phyloP scores from a whole-genome alignment of 495 filamentous ascomycete species.

The Lindgomyces ingoldianus region DNA sequence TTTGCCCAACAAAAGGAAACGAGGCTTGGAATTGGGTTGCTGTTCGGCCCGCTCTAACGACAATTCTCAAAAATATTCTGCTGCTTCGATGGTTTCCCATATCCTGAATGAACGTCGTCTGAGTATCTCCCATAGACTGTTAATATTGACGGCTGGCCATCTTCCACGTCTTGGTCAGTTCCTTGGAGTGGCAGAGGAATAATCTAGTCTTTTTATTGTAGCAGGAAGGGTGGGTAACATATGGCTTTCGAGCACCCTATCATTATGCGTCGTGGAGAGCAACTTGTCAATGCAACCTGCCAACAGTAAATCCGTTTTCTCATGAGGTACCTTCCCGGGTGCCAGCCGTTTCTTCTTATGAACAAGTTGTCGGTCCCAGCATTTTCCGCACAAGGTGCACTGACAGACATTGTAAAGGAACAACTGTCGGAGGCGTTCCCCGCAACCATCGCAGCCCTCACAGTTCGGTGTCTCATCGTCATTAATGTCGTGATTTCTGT shows the following conservation, averaged over 20 bases:
- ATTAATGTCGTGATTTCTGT: too few relatives aligned
- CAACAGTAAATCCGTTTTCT: not conserved
- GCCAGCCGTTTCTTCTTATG: too few relatives aligned
- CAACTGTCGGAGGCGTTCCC: not conserved
- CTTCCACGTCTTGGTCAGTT: not conserved
- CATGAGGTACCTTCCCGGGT: not conserved
- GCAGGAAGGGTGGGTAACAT: too few relatives aligned
- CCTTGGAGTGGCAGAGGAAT: too few relatives aligned
- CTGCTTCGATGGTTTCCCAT: too few relatives aligned
- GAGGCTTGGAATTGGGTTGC: slow-evolving; percentile 5
- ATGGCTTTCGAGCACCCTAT: not conserved
- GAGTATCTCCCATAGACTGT: not conserved
- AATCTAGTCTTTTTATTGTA: too few relatives aligned
- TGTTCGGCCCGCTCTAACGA: too few relatives aligned
- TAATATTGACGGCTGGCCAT: not conserved
- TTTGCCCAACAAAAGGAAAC: slow-evolving; percentile 30
- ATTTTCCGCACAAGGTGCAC: not conserved
- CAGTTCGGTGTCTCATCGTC: too few relatives aligned
- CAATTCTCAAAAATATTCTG: too few relatives aligned
- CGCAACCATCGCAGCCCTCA: not conserved
- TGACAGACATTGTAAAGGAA: not conserved
- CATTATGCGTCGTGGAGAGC: not conserved
- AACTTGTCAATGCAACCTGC: not conserved
- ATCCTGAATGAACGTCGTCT: not conserved
- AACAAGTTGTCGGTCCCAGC: not conserved